Percentiles rank a stretch among this genome's conserved stretches.
Conservation (phyloP, 352 stramenopile species). For the Phytophthora citrophthora region DNA sequence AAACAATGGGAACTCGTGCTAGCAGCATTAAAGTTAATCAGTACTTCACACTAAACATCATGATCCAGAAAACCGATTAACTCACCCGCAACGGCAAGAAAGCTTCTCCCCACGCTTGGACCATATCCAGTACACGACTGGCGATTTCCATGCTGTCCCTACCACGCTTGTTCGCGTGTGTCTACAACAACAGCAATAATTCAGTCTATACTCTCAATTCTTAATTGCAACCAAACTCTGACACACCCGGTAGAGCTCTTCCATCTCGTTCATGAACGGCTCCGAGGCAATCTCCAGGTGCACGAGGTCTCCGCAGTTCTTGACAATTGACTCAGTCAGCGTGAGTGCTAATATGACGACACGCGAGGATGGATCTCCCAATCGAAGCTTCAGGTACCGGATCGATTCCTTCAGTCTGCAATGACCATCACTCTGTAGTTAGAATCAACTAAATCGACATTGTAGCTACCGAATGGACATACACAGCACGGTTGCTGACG, state of each 20-base stretch:
- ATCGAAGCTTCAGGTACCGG: slow-evolving; percentile 72
- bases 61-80: too few species aligned
- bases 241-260: slow-evolving; percentile 68
- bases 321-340: slow-evolving; percentile 75
- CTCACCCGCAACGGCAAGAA: slow-evolving; percentile 68
- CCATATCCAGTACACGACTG: slow-evolving; percentile 70
- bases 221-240: slow-evolving; percentile 22
- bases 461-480: slow-evolving; percentile 3
- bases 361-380: slow-evolving; percentile 65
- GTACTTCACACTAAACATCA: too few species aligned
- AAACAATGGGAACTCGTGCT: slow-evolving; percentile 80
- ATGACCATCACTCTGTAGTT: not conserved
- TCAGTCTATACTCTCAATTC: not conserved
- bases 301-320: slow-evolving; percentile 77
- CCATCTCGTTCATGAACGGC: slow-evolving; percentile 77
- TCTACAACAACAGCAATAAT: slow-evolving; percentile 25
- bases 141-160: slow-evolving; percentile 79
- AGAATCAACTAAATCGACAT: not conserved
- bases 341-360: slow-evolving; percentile 73
- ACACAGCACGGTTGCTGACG: slow-evolving; percentile 68
- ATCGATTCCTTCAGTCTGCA: slow-evolving; percentile 73
- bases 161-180: slow-evolving; percentile 68
- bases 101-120: slow-evolving; percentile 84
- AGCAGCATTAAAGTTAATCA: not conserved
- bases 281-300: slow-evolving; percentile 73